Percentiles rank a stretch among this genome's conserved stretches.
phyloP scores from a whole-genome alignment of 257 asterid species.

The Nicotiana noctiflora region DNA sequence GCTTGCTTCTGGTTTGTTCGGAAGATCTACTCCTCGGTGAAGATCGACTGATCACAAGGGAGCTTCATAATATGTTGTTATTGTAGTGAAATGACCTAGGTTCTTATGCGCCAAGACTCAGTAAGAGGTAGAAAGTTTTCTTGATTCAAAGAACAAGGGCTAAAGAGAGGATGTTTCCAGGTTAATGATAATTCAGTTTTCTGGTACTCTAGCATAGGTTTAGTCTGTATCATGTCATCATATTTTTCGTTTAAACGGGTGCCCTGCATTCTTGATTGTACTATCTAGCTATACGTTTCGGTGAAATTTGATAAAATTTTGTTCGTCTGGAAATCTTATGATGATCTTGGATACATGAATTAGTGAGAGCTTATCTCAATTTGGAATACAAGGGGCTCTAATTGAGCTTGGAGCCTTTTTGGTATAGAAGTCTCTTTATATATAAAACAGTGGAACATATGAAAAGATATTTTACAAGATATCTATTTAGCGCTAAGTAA shows the following conservation, averaged over 20 bases:
- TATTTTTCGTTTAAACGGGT: not conserved
- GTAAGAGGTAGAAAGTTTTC: not conserved
- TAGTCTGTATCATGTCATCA: not conserved
- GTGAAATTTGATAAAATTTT: not conserved
- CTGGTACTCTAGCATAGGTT: conserved; percentile 2
- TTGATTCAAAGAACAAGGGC: not conserved
- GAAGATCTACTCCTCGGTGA: conserved; percentile 51
- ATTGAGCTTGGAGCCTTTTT: not conserved
- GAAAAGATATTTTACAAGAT: no score
- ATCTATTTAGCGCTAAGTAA: no score
- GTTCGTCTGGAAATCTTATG: not conserved
- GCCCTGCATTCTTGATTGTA: not conserved
- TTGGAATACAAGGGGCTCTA: not conserved
- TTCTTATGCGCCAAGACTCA: not conserved
- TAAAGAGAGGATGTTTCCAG: not conserved
- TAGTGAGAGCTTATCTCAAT: not conserved
- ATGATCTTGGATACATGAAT: not conserved
- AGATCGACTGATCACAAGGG: conserved; percentile 36
- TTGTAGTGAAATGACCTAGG: not conserved
- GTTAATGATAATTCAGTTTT: not conserved
- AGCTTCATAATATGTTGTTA: not conserved
- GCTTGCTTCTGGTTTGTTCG: conserved; percentile 63
- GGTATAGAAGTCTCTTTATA: not conserved
- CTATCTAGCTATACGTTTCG: not conserved
- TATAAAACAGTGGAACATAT: not conserved